phyloP scores from a whole-genome alignment of 768 basidiomycete species.

The Boletales sp. region DNA sequence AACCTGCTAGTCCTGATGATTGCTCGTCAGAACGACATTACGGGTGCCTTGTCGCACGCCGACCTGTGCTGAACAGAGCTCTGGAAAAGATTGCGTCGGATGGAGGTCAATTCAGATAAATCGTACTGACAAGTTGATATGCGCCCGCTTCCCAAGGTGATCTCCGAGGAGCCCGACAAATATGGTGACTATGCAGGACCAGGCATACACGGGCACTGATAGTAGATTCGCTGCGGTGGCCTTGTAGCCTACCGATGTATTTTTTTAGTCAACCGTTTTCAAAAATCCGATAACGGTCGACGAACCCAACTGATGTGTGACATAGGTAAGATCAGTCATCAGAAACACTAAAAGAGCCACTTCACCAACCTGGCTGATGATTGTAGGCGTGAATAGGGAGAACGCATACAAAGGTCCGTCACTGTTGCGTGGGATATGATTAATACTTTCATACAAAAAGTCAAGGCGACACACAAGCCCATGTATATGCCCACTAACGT shows the following conservation, averaged over 20 bases:
- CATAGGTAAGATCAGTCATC: not conserved
- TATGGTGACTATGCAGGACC: slow-evolving; percentile 67
- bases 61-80: slow-evolving; percentile 31
- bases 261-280: not conserved
- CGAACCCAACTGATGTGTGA: slow-evolving; percentile 19
- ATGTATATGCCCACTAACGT: slow-evolving; percentile 62
- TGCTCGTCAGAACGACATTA: slow-evolving; percentile 1
- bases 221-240: slow-evolving; percentile 70
- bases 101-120: not conserved
- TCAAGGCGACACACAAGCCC: slow-evolving; percentile 51
- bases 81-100: slow-evolving; percentile 17
- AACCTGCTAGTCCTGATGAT: slow-evolving; percentile 47
- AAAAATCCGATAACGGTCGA: not conserved
- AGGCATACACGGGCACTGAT: slow-evolving; percentile 74
- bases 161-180: slow-evolving; percentile 62
- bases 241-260: slow-evolving; percentile 42
- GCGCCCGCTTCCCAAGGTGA: slow-evolving; percentile 49
- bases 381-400: slow-evolving; percentile 48
- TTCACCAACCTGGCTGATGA: slow-evolving; percentile 47
- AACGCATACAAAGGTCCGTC: slow-evolving; percentile 52
- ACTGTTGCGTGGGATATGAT: slow-evolving; percentile 24
- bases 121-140: slow-evolving; percentile 55
- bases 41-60: not conserved
- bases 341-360: not conserved
- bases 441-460: not conserved